These are phyloP conservation scores for Postia placenta DNA, from an alignment of 768 basidiomycete species.

Conservation along the genomic window DNA sequence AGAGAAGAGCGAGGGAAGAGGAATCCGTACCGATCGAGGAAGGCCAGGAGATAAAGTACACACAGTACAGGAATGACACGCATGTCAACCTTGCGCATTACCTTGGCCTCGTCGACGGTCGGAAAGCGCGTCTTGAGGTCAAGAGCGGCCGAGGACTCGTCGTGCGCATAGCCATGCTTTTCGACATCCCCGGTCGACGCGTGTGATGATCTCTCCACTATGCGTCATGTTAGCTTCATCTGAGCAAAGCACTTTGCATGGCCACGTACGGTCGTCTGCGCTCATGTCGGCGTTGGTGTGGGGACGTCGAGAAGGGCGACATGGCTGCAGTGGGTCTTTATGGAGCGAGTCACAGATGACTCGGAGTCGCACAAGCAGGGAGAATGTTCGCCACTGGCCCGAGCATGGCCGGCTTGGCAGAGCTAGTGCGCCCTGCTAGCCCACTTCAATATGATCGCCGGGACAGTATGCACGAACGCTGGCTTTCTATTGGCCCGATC, in stretches of 20 bases:
- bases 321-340: no score
- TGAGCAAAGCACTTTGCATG: slow-evolving; percentile 7
- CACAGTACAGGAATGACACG: slow-evolving; percentile 36
- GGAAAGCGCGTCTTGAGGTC: not conserved
- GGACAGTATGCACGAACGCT: no score
- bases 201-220: not conserved
- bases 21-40: slow-evolving; percentile 28
- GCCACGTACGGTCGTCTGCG: slow-evolving; percentile 1
- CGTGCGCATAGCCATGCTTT: not conserved
- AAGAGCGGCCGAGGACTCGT: not conserved
- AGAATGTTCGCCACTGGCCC: no score
- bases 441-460: no score
- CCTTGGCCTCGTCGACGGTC: slow-evolving; percentile 20
- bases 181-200: not conserved
- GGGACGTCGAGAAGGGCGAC: no score
- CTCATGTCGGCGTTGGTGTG: no score
- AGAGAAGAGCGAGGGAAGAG: no score
- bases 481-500: no score
- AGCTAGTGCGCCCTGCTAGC: no score
- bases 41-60: slow-evolving; percentile 37
- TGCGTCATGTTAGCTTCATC: not conserved
- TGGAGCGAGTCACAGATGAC: no score
- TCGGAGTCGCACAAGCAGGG: no score
- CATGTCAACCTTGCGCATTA: slow-evolving; percentile 30
- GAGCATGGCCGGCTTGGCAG: no score